phyloP scores from a whole-genome alignment of 1,284 basidiomycete genomes.

The Ceratobasidium papillatum region DNA sequence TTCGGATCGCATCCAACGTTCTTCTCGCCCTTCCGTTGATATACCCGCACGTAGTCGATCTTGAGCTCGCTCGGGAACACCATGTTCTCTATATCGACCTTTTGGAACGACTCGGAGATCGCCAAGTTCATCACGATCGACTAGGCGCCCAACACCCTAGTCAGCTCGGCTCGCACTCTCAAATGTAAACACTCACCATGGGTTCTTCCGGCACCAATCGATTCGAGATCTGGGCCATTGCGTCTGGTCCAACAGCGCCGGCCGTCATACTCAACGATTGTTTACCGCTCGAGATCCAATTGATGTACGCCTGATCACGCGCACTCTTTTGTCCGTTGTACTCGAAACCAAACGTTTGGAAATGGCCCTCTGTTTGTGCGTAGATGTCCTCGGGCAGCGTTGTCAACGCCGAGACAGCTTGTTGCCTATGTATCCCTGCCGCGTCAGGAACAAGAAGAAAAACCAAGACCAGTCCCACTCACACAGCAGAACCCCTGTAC shows the following conservation, averaged over 20 bases:
- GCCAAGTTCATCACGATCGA: slow-evolving; percentile 55
- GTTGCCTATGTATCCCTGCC: not conserved
- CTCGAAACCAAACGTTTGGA: slow-evolving; percentile 46
- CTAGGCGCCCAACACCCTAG: slow-evolving; percentile 45
- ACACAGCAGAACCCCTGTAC: slow-evolving; percentile 48
- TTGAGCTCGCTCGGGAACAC: slow-evolving; percentile 61
- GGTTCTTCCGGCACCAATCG: slow-evolving; percentile 57
- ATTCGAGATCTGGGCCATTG: slow-evolving; percentile 54
- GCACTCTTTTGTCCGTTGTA: slow-evolving; percentile 6
- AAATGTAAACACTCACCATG: slow-evolving; percentile 43
- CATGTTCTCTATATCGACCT: slow-evolving; percentile 55
- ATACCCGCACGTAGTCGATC: slow-evolving; percentile 69
- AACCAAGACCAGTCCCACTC: not conserved
- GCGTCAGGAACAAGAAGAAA: not conserved
- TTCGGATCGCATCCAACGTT: slow-evolving; percentile 65
- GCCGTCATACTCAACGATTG: slow-evolving; percentile 58
- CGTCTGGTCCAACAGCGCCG: slow-evolving; percentile 55
- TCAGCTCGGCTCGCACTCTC: not conserved
- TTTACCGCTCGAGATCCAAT: slow-evolving; percentile 58
- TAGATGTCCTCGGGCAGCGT: slow-evolving; percentile 33
- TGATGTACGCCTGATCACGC: slow-evolving; percentile 53
- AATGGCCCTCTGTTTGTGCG: slow-evolving; percentile 44
- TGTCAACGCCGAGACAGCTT: slow-evolving; percentile 34
- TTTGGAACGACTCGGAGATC: slow-evolving; percentile 63
- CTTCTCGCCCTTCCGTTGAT: slow-evolving; percentile 58